Evolutionary conservation across 192 early-diverging fungal genomes (phyloP).

Genomic region (Backusella mclennaniae): DNA sequence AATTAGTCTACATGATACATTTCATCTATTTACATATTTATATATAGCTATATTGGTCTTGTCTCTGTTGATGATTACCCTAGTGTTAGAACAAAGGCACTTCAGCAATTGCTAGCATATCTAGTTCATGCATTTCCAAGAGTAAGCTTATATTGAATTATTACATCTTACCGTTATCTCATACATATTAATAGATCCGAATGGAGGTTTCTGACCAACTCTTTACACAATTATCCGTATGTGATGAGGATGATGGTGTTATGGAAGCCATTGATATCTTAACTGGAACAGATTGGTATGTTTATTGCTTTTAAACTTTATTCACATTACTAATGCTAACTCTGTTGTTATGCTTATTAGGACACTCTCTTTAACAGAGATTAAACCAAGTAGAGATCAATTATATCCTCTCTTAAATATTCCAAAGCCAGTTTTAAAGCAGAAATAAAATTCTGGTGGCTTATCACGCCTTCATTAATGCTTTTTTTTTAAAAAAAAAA

Average conservation of each 20-base stretch:
- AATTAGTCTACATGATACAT: not conserved
- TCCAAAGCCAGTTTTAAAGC: slow-evolving; percentile 16
- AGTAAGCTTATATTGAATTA: slow-evolving; percentile 33
- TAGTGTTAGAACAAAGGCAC: slow-evolving; percentile 45
- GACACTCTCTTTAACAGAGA: slow-evolving; percentile 41
- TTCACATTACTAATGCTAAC: not conserved
- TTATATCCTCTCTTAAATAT: slow-evolving; percentile 34
- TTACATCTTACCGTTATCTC: not conserved
- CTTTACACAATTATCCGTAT: slow-evolving; percentile 61
- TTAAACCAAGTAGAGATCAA: slow-evolving; percentile 46
- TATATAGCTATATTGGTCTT: slow-evolving; percentile 21
- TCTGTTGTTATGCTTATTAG: slow-evolving; percentile 15
- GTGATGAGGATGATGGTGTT: slow-evolving; percentile 41
- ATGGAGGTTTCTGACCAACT: slow-evolving; percentile 67
- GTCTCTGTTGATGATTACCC: slow-evolving; percentile 20
- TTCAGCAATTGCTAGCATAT: slow-evolving; percentile 61
- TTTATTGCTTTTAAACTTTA: not conserved
- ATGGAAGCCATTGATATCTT: slow-evolving; percentile 62
- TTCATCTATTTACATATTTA: slow-evolving; percentile 4
- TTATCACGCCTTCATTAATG: not conserved
- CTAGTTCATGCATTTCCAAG: slow-evolving; percentile 77
- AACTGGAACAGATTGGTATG: slow-evolving; percentile 66
- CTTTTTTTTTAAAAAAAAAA: not conserved
- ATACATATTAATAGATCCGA: slow-evolving; percentile 51
- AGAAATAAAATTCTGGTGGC: slow-evolving; percentile 12